These are phyloP conservation scores for Leccinum ochraceum DNA, from an alignment of 768 basidiomycete species.

Conservation along the genomic window DNA sequence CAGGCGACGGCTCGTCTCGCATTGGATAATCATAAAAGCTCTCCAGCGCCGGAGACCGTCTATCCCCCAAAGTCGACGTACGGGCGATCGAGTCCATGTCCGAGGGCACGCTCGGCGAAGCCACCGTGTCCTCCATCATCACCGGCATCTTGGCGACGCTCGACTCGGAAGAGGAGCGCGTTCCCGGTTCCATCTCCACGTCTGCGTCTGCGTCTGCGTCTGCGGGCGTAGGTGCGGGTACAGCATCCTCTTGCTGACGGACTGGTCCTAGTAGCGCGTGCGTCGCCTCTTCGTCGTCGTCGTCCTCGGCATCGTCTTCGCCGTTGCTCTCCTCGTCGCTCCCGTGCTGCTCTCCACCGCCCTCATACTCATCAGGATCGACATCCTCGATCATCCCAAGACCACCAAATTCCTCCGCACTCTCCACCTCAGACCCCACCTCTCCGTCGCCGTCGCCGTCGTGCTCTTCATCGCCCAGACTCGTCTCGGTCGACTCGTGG, in stretches of 20 bases:
- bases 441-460: conserved; percentile 24
- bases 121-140: conserved; percentile 16
- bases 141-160: neutral
- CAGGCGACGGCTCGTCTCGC: conserved; percentile 28
- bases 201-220: conserved; percentile 3
- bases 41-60: conserved; percentile 25
- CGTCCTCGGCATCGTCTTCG: conserved; percentile 34
- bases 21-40: conserved; percentile 26
- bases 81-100: conserved; percentile 29
- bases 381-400: conserved; percentile 18
- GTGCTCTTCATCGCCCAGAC: conserved; percentile 24
- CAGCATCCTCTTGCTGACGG: conserved; percentile 3
- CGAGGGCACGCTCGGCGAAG: conserved; percentile 27
- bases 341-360: conserved; percentile 29
- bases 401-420: conserved; percentile 43
- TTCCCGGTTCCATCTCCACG: conserved; percentile 1
- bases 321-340: conserved; percentile 43
- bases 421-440: conserved; percentile 27
- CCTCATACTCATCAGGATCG: conserved; percentile 6
- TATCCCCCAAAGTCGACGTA: conserved; percentile 23
- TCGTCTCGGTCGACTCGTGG: conserved; percentile 13
- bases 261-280: conserved; percentile 27
- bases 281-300: conserved; percentile 32
- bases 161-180: conserved; percentile 14
- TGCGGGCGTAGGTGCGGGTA: neutral